Percentiles rank a stretch among this genome's conserved stretches.
These are phyloP conservation scores for Penicillium occitanis DNA, from an alignment of 2,329 filamentous ascomycete genomes.

Conservation along the genomic window DNA sequence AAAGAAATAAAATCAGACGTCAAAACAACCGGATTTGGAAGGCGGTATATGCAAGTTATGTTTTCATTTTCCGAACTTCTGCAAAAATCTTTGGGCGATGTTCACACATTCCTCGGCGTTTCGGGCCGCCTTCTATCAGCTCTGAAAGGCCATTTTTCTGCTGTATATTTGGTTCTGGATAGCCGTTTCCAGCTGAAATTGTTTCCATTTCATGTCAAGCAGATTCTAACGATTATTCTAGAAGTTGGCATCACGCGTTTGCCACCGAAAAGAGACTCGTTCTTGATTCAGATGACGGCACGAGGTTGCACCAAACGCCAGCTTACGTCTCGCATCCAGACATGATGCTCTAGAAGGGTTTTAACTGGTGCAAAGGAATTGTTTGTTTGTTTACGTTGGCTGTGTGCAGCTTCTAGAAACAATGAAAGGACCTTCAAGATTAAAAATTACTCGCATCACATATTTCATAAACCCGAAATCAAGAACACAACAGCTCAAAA, in stretches of 20 bases:
- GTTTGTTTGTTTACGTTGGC: background rate
- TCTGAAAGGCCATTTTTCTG: background rate
- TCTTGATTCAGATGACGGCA: background rate
- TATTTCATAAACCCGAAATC: background rate
- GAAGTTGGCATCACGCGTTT: background rate
- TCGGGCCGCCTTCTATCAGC: background rate
- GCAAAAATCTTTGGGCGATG: background rate
- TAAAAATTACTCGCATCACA: background rate
- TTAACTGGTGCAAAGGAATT: background rate
- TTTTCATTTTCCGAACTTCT: constrained; percentile 5
- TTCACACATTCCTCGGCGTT: constrained; percentile 15
- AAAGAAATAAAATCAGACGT: background rate
- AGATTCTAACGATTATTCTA: background rate
- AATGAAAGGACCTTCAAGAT: background rate
- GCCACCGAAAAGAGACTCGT: background rate
- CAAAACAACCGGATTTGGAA: constrained; percentile 11
- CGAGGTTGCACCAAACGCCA: background rate
- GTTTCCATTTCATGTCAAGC: background rate
- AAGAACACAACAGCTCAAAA: background rate
- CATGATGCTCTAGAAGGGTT: background rate
- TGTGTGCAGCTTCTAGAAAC: background rate
- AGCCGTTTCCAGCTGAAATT: background rate
- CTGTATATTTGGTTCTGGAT: background rate
- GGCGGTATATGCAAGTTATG: constrained; percentile 10
- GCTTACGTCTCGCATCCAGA: constrained; percentile 1